Conservation (phyloP, 495 filamentous ascomycete genomes). For the Penicillium tannophilum region DNA sequence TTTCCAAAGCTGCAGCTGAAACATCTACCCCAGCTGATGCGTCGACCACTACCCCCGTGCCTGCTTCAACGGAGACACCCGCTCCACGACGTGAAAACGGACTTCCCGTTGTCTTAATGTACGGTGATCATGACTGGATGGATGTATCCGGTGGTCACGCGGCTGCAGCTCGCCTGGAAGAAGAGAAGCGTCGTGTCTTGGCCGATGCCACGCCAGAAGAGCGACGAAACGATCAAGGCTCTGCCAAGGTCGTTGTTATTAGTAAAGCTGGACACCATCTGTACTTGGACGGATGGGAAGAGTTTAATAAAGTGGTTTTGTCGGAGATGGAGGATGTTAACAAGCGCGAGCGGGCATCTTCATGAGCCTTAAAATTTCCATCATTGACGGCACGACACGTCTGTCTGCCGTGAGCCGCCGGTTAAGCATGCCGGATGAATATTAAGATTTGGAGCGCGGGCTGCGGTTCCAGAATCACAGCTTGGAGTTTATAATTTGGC, state of each 20-base stretch:
- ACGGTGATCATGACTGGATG: slow-evolving; percentile 99
- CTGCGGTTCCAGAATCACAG: background rate
- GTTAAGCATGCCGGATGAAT: slow-evolving; percentile 20
- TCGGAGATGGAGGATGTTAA: slow-evolving; percentile 79
- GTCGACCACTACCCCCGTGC: background rate
- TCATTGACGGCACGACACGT: background rate
- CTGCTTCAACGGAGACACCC: slow-evolving; percentile 15
- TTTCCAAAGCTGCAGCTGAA: slow-evolving; percentile 12
- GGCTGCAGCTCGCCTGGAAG: slow-evolving; percentile 75
- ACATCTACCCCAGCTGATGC: slow-evolving; percentile 16
- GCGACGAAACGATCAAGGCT: slow-evolving; percentile 69
- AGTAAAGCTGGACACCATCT: slow-evolving; percentile 87
- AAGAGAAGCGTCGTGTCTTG: slow-evolving; percentile 61
- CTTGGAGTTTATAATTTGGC: background rate
- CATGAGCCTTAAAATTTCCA: background rate
- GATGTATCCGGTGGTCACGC: slow-evolving; percentile 84
- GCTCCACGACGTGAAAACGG: slow-evolving; percentile 63
- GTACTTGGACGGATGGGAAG: slow-evolving; percentile 85
- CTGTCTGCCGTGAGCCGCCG: background rate
- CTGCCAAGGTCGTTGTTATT: slow-evolving; percentile 83
- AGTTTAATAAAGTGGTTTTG: slow-evolving; percentile 79
- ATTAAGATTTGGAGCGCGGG: slow-evolving; percentile 12
- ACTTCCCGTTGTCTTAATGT: slow-evolving; percentile 86
- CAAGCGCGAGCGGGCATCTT: slow-evolving; percentile 36
- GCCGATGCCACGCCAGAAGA: slow-evolving; percentile 66